A percentile compares a stretch with the other conserved stretches of the same genome.
Conservation (phyloP, 208 protist genomes). For the Naegleria lovaniensis region DNA sequence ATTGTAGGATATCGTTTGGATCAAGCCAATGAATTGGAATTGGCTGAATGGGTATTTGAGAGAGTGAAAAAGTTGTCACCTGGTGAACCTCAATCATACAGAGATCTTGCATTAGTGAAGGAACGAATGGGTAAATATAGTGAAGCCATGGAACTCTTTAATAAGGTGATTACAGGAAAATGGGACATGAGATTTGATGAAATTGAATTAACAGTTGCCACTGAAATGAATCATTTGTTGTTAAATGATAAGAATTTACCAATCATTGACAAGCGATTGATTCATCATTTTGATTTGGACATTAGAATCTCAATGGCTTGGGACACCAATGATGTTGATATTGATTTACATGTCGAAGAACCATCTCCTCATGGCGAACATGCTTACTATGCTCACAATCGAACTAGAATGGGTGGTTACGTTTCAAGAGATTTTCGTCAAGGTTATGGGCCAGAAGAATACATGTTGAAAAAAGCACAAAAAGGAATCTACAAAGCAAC, state of each 20-base stretch:
- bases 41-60: background rate
- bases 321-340: background rate
- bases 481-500: background rate
- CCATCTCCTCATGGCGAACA: background rate
- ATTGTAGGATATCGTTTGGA: slow-evolving; percentile 24
- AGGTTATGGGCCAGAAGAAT: slow-evolving; percentile 17
- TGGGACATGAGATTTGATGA: slow-evolving; percentile 7
- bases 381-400: background rate
- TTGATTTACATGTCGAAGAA: slow-evolving; percentile 6
- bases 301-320: slow-evolving; percentile 23
- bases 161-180: slow-evolving; percentile 1
- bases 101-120: slow-evolving; percentile 1
- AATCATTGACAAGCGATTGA: background rate
- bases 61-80: slow-evolving; percentile 6
- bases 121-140: background rate
- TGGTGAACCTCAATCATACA: background rate
- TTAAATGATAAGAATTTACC: background rate
- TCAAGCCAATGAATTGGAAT: background rate
- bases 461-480: background rate
- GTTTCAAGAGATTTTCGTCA: background rate
- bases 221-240: slow-evolving; percentile 10
- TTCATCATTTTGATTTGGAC: background rate
- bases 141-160: background rate
- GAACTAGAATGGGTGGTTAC: background rate
- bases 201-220: slow-evolving; percentile 16